Conservation (phyloP, 2,329 filamentous ascomycete species). For the Aureobasidium pullulans region DNA sequence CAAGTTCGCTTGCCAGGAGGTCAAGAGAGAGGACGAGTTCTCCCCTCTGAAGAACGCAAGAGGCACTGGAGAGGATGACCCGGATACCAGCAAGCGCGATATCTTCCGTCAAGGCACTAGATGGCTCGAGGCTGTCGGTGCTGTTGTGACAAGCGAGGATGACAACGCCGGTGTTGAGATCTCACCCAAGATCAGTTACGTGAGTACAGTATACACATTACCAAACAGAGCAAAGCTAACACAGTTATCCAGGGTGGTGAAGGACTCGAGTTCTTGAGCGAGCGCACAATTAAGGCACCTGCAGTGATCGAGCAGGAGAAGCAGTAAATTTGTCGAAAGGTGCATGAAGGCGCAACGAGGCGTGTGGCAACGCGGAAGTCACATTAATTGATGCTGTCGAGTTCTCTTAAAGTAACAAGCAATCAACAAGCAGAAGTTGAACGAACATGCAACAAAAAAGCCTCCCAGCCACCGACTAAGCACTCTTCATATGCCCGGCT, state of each 20-base stretch:
- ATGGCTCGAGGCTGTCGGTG: constrained; percentile 77
- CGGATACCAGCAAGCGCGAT: constrained; percentile 83
- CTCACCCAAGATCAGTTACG: constrained; percentile 89
- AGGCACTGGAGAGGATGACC: constrained; percentile 84
- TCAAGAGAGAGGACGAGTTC: constrained; percentile 95
- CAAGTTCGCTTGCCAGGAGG: constrained; percentile 93
- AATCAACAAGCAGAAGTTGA: not conserved
- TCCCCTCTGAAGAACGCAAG: constrained; percentile 89
- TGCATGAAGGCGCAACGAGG: not conserved
- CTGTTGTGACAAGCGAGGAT: constrained; percentile 59
- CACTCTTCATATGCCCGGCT: not conserved
- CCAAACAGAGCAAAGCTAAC: not conserved
- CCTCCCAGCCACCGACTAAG: not conserved
- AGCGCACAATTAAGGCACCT: constrained; percentile 54
- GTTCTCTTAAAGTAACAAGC: not conserved
- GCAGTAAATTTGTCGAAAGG: not conserved
- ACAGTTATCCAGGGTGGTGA: constrained; percentile 47
- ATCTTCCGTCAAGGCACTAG: constrained; percentile 84
- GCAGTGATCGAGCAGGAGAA: constrained; percentile 57
- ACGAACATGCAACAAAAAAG: not conserved
- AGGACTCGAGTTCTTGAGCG: constrained; percentile 54
- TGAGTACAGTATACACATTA: constrained; percentile 42
- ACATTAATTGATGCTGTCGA: not conserved
- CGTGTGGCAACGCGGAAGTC: not conserved
- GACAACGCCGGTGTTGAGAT: constrained; percentile 70